phyloP scores from a whole-genome alignment of 2,329 filamentous ascomycete species.

The Ilyonectria robusta region DNA sequence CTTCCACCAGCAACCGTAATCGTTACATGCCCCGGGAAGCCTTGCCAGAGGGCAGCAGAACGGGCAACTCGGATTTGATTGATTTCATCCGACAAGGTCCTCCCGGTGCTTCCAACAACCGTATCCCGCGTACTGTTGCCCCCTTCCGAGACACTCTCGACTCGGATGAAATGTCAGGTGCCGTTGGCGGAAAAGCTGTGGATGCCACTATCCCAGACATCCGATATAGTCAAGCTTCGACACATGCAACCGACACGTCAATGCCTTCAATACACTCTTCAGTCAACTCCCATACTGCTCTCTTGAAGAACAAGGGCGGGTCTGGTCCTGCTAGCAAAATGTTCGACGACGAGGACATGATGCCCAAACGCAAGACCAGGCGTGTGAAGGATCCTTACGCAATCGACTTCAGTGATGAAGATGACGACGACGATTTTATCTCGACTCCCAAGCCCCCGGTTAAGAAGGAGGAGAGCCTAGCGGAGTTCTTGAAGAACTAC shows the following conservation, averaged over 20 bases:
- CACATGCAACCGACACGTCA: slow-evolving; percentile 70
- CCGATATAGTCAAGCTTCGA: slow-evolving; percentile 70
- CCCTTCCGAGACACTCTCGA: slow-evolving; percentile 90
- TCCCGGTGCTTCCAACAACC: slow-evolving; percentile 70
- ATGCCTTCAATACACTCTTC: slow-evolving; percentile 73
- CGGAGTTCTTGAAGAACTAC: slow-evolving; percentile 80
- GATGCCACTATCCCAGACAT: slow-evolving; percentile 71
- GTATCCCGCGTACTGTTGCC: slow-evolving; percentile 86
- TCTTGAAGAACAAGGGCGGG: slow-evolving; percentile 65
- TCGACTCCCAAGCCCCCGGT: slow-evolving; percentile 56
- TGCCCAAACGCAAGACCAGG: slow-evolving; percentile 81
- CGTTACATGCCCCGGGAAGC: slow-evolving; percentile 82
- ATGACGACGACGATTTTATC: slow-evolving; percentile 63
- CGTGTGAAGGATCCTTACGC: slow-evolving; percentile 91
- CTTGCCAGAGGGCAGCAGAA: slow-evolving; percentile 69
- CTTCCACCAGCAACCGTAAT: slow-evolving; percentile 60
- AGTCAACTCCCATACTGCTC: slow-evolving; percentile 81
- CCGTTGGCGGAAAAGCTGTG: slow-evolving; percentile 67
- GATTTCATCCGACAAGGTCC: slow-evolving; percentile 95
- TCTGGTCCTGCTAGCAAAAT: slow-evolving; percentile 51
- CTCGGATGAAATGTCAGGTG: slow-evolving; percentile 77
- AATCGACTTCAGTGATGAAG: slow-evolving; percentile 83
- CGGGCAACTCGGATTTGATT: slow-evolving; percentile 88
- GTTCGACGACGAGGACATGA: slow-evolving; percentile 67
- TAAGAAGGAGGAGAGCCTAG: slow-evolving; percentile 76